Conservation (phyloP, 345 rosid genomes). For the Alliaria petiolata region DNA sequence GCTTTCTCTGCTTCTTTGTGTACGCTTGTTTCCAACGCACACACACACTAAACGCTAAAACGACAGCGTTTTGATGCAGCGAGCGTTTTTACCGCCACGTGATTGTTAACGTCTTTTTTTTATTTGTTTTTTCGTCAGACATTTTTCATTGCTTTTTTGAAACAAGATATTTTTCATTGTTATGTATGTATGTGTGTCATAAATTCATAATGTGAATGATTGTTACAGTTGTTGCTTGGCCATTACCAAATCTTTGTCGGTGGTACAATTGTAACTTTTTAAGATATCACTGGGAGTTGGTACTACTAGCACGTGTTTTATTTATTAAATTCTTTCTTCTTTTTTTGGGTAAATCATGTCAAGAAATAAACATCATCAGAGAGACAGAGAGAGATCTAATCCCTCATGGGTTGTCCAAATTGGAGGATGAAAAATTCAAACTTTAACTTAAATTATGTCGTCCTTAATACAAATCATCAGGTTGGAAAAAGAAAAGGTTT, state of each 20-base stretch:
- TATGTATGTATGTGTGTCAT: too few relatives aligned
- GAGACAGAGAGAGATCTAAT: not conserved
- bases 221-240: not conserved
- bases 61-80: not conserved
- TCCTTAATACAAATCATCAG: too few relatives aligned
- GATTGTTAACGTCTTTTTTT: not conserved
- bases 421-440: too few relatives aligned
- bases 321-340: not conserved
- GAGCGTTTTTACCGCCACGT: constrained; percentile 25
- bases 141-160: too few relatives aligned
- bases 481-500: not conserved
- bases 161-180: too few relatives aligned
- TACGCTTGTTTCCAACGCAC: constrained; percentile 36
- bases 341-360: not conserved
- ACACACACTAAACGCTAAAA: not conserved
- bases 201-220: too few relatives aligned
- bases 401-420: too few relatives aligned
- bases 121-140: not conserved
- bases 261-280: not conserved
- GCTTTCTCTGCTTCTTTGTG: not conserved
- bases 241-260: not conserved
- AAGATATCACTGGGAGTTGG: not conserved
- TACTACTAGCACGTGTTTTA: not conserved
- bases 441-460: too few relatives aligned
- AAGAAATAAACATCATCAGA: not conserved